Conservation (phyloP, 2,329 filamentous ascomycete genomes). For the Aureobasidium sp. region DNA sequence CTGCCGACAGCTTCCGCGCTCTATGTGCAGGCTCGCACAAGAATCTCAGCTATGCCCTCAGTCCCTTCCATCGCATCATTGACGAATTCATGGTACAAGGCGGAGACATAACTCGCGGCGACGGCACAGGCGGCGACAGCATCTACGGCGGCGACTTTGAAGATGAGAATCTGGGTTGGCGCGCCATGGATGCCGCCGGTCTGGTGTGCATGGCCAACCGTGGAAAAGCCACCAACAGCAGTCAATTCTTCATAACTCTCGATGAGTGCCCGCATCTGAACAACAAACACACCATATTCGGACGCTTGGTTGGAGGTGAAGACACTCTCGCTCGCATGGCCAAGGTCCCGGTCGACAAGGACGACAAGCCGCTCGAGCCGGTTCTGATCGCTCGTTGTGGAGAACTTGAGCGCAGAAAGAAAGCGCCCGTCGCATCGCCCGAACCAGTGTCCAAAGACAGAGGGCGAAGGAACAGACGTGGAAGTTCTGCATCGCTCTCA, state of each 20-base stretch:
- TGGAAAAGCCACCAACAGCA: constrained; percentile 33
- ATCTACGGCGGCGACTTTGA: constrained; percentile 34
- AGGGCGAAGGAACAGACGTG: constrained; percentile 13
- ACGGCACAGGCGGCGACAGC: constrained; percentile 33
- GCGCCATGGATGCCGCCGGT: constrained; percentile 31
- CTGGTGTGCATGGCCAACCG: constrained; percentile 35
- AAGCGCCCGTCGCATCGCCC: background rate
- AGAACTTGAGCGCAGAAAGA: constrained; percentile 29
- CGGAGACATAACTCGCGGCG: constrained; percentile 32
- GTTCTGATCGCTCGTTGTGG: constrained; percentile 31
- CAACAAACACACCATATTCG: constrained; percentile 35
- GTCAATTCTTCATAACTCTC: constrained; percentile 37
- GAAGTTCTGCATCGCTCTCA: constrained; percentile 10
- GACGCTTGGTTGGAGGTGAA: constrained; percentile 29
- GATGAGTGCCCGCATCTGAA: constrained; percentile 31
- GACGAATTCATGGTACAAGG: constrained; percentile 39
- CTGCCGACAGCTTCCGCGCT: constrained; percentile 32
- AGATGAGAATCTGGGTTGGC: constrained; percentile 35
- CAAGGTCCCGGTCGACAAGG: constrained; percentile 28
- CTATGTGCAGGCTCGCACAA: constrained; percentile 33
- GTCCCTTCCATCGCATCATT: constrained; percentile 34
- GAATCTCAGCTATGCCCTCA: constrained; percentile 29
- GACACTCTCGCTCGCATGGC: constrained; percentile 27
- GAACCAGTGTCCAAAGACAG: constrained; percentile 6
- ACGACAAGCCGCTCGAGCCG: constrained; percentile 27